Percentiles rank a stretch among this genome's conserved stretches.
phyloP scores from a whole-genome alignment of 345 rosid genomes.

The Gossypium stocksii region DNA sequence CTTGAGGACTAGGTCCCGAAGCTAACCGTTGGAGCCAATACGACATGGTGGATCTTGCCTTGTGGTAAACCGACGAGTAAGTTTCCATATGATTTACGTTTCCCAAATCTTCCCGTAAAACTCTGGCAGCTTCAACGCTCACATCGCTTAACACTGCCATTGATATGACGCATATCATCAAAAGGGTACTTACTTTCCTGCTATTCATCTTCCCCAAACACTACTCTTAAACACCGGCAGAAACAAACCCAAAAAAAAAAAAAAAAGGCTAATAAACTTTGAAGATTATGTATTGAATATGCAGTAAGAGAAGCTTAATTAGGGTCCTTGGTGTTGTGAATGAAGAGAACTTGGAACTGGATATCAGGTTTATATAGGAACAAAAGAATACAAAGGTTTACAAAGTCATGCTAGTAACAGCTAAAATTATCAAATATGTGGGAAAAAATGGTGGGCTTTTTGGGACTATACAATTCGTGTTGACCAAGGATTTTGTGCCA shows the following conservation, averaged over 20 bases:
- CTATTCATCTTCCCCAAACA: slow-evolving; percentile 15
- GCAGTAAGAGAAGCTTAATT: background rate
- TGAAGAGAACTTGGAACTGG: background rate
- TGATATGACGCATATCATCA: slow-evolving; percentile 25
- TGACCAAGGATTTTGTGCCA: background rate
- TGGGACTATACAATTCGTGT: background rate
- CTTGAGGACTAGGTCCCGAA: slow-evolving; percentile 43
- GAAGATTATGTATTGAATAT: background rate
- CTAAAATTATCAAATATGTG: background rate
- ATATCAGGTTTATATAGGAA: background rate
- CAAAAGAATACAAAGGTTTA: background rate
- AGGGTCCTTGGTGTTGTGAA: background rate
- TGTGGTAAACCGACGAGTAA: slow-evolving; percentile 21
- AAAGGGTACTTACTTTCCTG: slow-evolving; percentile 14
- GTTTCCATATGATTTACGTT: slow-evolving; percentile 23
- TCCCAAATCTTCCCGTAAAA: slow-evolving; percentile 32
- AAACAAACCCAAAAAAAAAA: background rate
- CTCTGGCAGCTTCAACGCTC: slow-evolving; percentile 37
- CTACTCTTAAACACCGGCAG: background rate
- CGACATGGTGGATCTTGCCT: slow-evolving; percentile 28
- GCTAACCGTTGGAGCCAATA: slow-evolving; percentile 28
- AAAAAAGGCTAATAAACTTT: background rate
- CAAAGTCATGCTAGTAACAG: background rate
- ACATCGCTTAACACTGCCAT: slow-evolving; percentile 23
- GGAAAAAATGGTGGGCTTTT: background rate